Conservation (phyloP, 2,329 filamentous ascomycete species). For the Cladophialophora carrionii region DNA sequence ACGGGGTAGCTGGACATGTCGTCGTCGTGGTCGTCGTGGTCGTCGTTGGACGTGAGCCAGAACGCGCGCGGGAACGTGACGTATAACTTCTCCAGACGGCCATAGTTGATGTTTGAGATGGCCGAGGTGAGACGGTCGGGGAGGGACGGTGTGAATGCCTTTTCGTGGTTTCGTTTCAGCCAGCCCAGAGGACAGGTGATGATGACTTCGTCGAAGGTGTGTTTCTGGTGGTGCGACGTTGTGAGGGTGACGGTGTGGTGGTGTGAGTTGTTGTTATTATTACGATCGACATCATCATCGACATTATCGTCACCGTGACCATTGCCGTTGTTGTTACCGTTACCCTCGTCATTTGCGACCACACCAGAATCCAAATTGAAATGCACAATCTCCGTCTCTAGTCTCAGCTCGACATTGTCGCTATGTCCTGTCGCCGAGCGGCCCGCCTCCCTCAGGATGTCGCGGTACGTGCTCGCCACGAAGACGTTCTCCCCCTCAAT, state of each 20-base stretch:
- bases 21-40: constrained; percentile 40
- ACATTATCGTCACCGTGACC: not conserved
- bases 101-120: constrained; percentile 54
- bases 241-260: constrained; percentile 50
- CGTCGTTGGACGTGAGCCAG: constrained; percentile 61
- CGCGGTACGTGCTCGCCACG: constrained; percentile 63
- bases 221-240: constrained; percentile 43
- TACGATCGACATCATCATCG: not conserved
- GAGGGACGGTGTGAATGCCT: constrained; percentile 51
- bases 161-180: constrained; percentile 53
- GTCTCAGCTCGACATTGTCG: constrained; percentile 51
- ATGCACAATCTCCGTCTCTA: constrained; percentile 51
- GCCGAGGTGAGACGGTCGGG: constrained; percentile 49
- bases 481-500: constrained; percentile 68
- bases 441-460: constrained; percentile 59
- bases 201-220: constrained; percentile 56
- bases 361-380: constrained; percentile 38
- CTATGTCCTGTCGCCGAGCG: constrained; percentile 49
- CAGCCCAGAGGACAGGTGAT: constrained; percentile 59
- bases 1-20: constrained; percentile 56
- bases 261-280: constrained; percentile 27
- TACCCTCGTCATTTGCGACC: too few relatives aligned
- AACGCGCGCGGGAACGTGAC: constrained; percentile 75
- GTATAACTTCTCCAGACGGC: constrained; percentile 54
- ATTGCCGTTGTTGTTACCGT: too few relatives aligned